A percentile compares a stretch with the other conserved stretches of the same genome.
phyloP scores from a whole-genome alignment of 2,329 filamentous ascomycete genomes.

The Kalmusia sp. region DNA sequence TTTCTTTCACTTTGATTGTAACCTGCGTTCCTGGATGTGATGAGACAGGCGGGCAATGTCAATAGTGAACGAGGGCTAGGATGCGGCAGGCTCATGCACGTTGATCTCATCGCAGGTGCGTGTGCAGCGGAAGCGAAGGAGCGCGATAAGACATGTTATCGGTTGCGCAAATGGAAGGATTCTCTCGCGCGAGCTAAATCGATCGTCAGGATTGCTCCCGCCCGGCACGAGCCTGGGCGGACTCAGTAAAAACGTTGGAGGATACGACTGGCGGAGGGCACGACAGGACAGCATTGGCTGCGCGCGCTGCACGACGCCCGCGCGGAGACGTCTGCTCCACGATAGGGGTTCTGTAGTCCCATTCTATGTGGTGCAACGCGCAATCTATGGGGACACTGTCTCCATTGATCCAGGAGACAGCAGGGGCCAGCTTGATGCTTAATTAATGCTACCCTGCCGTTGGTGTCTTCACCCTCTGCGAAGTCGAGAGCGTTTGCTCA shows the following conservation, averaged over 20 bases:
- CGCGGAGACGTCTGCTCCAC: background rate
- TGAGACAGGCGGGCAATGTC: background rate
- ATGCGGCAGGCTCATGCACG: background rate
- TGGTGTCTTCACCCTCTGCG: background rate
- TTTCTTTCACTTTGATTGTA: background rate
- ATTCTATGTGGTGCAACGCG: conserved; percentile 44
- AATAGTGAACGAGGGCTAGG: background rate
- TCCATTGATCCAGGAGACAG: background rate
- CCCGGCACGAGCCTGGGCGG: background rate
- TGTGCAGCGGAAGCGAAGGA: background rate
- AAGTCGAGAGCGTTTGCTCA: too few species aligned
- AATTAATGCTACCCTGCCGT: background rate
- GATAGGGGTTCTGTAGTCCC: conserved; percentile 1
- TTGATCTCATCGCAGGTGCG: background rate
- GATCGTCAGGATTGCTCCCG: conserved; percentile 10
- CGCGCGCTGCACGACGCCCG: background rate
- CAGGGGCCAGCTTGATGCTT: conserved; percentile 1
- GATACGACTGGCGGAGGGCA: conserved; percentile 2
- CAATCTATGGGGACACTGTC: conserved; percentile 18
- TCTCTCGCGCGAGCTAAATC: conserved; percentile 10
- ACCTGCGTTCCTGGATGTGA: conserved; percentile 6
- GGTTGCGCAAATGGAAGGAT: background rate
- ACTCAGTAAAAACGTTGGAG: too few species aligned
- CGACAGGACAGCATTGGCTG: background rate
- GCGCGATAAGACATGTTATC: conserved; percentile 1